Evolutionary conservation across 352 stramenopile genomes (phyloP).

Genomic region (Phytopythium cucurbitacearum): DNA sequence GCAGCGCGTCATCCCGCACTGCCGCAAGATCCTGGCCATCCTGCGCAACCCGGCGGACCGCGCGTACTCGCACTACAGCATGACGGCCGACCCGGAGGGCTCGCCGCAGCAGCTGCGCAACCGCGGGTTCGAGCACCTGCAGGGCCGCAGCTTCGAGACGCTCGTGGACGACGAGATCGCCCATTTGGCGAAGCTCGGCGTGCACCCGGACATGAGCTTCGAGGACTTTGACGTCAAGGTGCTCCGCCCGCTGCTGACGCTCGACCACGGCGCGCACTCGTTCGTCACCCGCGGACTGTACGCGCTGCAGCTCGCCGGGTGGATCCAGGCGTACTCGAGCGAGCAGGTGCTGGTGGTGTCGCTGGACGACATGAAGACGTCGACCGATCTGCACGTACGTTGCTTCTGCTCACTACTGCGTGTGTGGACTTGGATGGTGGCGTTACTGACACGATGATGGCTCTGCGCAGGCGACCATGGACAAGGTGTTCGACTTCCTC

Average conservation of each 20-base stretch:
- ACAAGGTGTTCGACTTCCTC: slow-evolving; percentile 82
- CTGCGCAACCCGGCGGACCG: slow-evolving; percentile 81
- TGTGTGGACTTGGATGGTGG: not conserved
- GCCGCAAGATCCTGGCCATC: slow-evolving; percentile 80
- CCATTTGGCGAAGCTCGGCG: slow-evolving; percentile 49
- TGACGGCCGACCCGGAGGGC: slow-evolving; percentile 75
- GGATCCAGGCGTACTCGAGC: slow-evolving; percentile 87
- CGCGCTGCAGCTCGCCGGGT: slow-evolving; percentile 91
- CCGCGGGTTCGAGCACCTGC: slow-evolving; percentile 66
- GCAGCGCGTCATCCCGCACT: slow-evolving; percentile 71
- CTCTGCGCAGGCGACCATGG: slow-evolving; percentile 56
- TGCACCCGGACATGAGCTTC: slow-evolving; percentile 73
- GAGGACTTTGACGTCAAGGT: slow-evolving; percentile 66
- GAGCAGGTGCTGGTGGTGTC: slow-evolving; percentile 92
- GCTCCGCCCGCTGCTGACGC: slow-evolving; percentile 32
- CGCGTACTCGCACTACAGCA: slow-evolving; percentile 88
- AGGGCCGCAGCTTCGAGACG: slow-evolving; percentile 61
- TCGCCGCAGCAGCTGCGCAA: slow-evolving; percentile 76
- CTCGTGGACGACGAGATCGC: slow-evolving; percentile 70
- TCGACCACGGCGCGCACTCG: slow-evolving; percentile 77
- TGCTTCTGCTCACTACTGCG: not conserved
- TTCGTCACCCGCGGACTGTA: slow-evolving; percentile 91
- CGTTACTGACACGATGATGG: not conserved
- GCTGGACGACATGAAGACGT: slow-evolving; percentile 92
- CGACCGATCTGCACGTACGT: slow-evolving; percentile 55